Evolutionary conservation across 352 stramenopile genomes (phyloP).

Genomic region (Pythium aphanidermatum): DNA sequence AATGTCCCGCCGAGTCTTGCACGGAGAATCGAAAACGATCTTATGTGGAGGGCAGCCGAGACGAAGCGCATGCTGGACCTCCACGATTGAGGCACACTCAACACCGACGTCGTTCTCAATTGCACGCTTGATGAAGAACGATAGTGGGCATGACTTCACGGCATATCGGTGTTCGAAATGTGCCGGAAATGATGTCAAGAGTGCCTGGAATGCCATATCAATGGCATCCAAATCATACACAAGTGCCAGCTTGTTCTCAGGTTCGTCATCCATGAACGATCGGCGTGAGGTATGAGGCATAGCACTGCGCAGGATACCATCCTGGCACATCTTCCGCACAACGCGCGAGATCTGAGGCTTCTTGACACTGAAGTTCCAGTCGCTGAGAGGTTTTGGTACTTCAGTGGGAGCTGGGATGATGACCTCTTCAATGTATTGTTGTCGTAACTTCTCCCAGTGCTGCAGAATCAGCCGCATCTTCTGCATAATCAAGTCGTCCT

Average conservation of each 20-base stretch:
- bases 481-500: slow-evolving; percentile 50
- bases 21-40: slow-evolving; percentile 91
- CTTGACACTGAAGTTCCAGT: slow-evolving; percentile 76
- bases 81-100: slow-evolving; percentile 79
- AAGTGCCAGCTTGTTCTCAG: slow-evolving; percentile 53
- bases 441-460: slow-evolving; percentile 58
- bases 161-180: slow-evolving; percentile 88
- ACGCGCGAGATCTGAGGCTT: slow-evolving; percentile 50
- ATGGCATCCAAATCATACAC: slow-evolving; percentile 86
- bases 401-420: slow-evolving; percentile 28
- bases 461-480: slow-evolving; percentile 69
- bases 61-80: slow-evolving; percentile 74
- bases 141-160: slow-evolving; percentile 87
- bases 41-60: slow-evolving; percentile 63
- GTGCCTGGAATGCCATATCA: slow-evolving; percentile 75
- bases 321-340: slow-evolving; percentile 48
- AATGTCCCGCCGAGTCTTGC: slow-evolving; percentile 89
- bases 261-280: slow-evolving; percentile 21
- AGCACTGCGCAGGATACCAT: slow-evolving; percentile 28
- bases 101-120: slow-evolving; percentile 73
- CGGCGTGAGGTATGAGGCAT: slow-evolving; percentile 4
- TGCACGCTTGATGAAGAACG: slow-evolving; percentile 76
- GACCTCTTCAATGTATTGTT: slow-evolving; percentile 55
- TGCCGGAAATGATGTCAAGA: slow-evolving; percentile 72
- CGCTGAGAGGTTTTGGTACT: slow-evolving; percentile 45